Evolutionary conservation across 148 eudicot genomes (phyloP).

Genomic region (Diospyros kaki): DNA sequence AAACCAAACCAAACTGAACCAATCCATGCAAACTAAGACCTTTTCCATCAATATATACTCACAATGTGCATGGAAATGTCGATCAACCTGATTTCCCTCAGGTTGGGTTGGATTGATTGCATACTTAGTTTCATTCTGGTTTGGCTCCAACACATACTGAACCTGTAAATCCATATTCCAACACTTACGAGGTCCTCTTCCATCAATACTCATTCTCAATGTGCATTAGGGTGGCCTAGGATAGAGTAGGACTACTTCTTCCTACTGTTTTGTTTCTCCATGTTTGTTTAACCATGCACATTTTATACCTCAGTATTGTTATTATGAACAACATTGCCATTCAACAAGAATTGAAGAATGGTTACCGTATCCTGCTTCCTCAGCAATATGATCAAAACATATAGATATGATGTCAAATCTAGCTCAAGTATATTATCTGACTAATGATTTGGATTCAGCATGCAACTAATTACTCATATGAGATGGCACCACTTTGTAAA

Average conservation of each 20-base stretch:
- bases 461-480: neutral
- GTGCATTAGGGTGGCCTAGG: too few species aligned
- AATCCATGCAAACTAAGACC: too few species aligned
- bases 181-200: too few species aligned
- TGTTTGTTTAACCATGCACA: constrained; percentile 4
- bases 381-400: neutral
- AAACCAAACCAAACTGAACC: too few species aligned
- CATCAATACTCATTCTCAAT: too few species aligned
- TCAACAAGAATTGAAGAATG: neutral
- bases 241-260: neutral
- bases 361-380: neutral
- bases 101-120: too few species aligned
- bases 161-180: too few species aligned
- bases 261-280: neutral
- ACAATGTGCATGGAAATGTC: too few species aligned
- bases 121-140: too few species aligned
- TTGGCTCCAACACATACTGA: too few species aligned
- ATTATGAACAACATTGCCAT: neutral
- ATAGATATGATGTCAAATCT: constrained; percentile 2
- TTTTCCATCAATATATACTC: too few species aligned
- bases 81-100: too few species aligned
- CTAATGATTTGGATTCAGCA: neutral
- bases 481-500: neutral
- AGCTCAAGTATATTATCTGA: neutral
- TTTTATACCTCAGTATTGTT: neutral